Percentiles rank a stretch among this genome's conserved stretches.
phyloP scores from a whole-genome alignment of 2,329 filamentous ascomycete genomes.

The Bipolaris sorokiniana region DNA sequence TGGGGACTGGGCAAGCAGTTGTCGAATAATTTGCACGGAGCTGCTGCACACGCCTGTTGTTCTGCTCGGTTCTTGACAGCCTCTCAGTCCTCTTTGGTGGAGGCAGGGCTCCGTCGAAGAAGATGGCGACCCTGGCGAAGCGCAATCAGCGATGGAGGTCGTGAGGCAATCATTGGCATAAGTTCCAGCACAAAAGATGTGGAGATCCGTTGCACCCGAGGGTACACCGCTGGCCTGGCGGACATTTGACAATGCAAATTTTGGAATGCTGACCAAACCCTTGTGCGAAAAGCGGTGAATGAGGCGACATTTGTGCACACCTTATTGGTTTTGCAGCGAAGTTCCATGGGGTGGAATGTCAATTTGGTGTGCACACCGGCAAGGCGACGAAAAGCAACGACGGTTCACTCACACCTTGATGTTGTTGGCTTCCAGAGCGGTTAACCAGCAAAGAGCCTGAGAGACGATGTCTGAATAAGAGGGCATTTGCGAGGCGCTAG shows the following conservation, averaged over 20 bases:
- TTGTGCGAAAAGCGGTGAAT: conserved; percentile 5
- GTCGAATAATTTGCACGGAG: conserved; percentile 49
- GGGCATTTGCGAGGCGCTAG: conserved; percentile 30
- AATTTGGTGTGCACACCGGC: conserved; percentile 12
- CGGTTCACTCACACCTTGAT: conserved; percentile 65
- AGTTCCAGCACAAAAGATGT: conserved; percentile 14
- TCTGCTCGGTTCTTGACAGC: conserved; percentile 64
- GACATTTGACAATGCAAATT: conserved; percentile 2
- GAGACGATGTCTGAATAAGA: conserved; percentile 67
- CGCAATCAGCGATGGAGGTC: conserved; percentile 29
- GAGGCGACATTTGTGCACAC: conserved; percentile 20
- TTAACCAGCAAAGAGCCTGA: conserved; percentile 64
- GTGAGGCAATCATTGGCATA: conserved; percentile 15
- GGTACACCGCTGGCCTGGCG: conserved; percentile 14
- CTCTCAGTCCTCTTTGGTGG: conserved; percentile 67
- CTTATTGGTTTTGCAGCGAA: conserved; percentile 19
- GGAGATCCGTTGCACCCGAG: conserved; percentile 20
- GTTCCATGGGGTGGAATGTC: conserved; percentile 6
- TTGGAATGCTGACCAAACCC: conserved; percentile 12
- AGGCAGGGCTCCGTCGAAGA: conserved; percentile 86
- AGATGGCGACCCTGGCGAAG: conserved; percentile 63
- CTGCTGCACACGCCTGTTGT: conserved; percentile 62
- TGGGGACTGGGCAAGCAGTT: conserved; percentile 35
- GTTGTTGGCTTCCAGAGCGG: conserved; percentile 61
- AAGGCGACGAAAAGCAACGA: conserved; percentile 20